Base-by-base conservation (phyloP, 768 basidiomycete species). In the Lactarius tabidus region DNA sequence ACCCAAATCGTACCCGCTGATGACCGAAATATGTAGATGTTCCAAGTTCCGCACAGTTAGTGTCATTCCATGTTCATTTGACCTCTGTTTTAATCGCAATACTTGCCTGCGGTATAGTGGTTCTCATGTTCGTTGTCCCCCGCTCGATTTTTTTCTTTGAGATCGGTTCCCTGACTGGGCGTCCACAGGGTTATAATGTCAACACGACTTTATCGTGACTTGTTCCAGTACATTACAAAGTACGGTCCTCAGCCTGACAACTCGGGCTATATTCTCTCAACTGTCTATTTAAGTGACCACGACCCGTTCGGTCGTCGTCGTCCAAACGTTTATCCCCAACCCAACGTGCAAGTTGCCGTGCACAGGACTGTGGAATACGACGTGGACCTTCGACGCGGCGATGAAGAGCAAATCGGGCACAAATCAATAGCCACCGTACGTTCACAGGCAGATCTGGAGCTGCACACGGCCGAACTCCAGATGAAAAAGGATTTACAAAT, bases 41-140 rank as follows among this genome's bases (percentile, higher is more conserved):
- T 68, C 33, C 65, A 68, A 63, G 67, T 68, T 15, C 67, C 67
- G 0, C 67, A 68, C 57, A 62, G 67, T 68, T 54, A 60, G 67
- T 68, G 29, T 29, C 45, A 52, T 59, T 48, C 57, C 23, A n/a
- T 38, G 28, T n/a, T 23, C 29, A 18, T 43, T 29, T 59, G 31
- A 20, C 38, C 17, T 54, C 14, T 33, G 28, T 58, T 15, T 29
- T 60, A 20, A 67, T 54, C 31, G 26, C n/a, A 45, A 33, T 9
- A 7, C 53, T 33, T 33, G 12, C 33, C 33, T 18, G 52, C 31
- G 18, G 39, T 59, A 29, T 28, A 68, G 67, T 68, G 67, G 67
- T 68, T 33, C 66, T 68, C 26, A 62, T 67, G 67, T 68, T 41
- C 43, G 67, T 67, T 35, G 9, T 5, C 8, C 0, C 10, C 23